A percentile compares a stretch with the other conserved stretches of the same genome.
Evolutionary conservation across 768 basidiomycete genomes (phyloP).

Genomic region (Boletus edulis): DNA sequence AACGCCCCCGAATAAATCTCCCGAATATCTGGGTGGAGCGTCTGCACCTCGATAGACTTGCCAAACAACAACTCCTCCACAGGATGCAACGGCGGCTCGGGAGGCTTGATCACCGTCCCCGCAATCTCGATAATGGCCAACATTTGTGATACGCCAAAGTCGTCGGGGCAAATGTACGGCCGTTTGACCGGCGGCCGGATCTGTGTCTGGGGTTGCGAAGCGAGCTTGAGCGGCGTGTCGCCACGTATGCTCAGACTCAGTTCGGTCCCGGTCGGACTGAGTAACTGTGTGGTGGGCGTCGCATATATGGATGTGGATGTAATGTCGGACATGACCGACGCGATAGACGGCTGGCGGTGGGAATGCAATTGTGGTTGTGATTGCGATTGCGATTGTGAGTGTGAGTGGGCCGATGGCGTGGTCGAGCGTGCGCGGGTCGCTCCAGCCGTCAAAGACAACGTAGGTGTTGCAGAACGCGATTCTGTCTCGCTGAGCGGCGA

Average conservation of each 20-base stretch:
- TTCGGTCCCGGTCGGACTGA: conserved; percentile 25
- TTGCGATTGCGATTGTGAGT: conserved; percentile 18
- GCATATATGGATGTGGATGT: conserved; percentile 43
- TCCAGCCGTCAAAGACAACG: conserved; percentile 10
- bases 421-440: conserved; percentile 22
- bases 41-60: conserved; percentile 52
- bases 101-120: conserved; percentile 39
- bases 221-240: conserved; percentile 28
- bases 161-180: conserved; percentile 63
- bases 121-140: conserved; percentile 81
- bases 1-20: conserved; percentile 71
- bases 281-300: conserved; percentile 36
- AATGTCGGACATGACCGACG: conserved; percentile 68
- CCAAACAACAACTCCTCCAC: conserved; percentile 78
- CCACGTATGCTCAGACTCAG: neutral
- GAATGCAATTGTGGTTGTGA: conserved; percentile 14
- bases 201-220: neutral
- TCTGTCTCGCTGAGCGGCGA: conserved; percentile 12
- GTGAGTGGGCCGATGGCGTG: conserved; percentile 24
- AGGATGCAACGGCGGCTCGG: conserved; percentile 47
- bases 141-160: conserved; percentile 86
- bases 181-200: conserved; percentile 34
- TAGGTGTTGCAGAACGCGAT: conserved; percentile 31
- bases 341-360: conserved; percentile 67
- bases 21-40: conserved; percentile 67